These are phyloP conservation scores for Eucalyptus microcorys DNA, from an alignment of 345 rosid species.

Conservation along the genomic window DNA sequence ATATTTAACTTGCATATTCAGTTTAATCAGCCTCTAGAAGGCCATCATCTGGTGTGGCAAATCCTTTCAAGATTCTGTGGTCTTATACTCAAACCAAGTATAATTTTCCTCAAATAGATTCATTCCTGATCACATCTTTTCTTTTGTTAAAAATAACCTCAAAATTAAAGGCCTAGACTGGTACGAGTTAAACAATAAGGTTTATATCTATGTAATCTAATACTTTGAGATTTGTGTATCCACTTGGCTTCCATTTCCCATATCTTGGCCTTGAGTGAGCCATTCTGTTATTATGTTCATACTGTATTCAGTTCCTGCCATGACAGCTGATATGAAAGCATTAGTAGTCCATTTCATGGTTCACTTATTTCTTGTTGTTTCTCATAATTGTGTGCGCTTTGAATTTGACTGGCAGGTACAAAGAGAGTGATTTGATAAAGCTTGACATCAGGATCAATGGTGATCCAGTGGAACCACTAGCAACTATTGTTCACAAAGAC, in stretches of 20 bases:
- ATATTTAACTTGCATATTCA: background rate
- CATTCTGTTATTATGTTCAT: background rate
- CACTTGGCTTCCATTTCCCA: background rate
- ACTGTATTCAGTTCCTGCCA: background rate
- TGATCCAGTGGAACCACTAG: constrained; percentile 77
- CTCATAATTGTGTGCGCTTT: background rate
- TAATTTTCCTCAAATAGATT: background rate
- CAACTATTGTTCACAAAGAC: constrained; percentile 91
- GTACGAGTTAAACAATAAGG: background rate
- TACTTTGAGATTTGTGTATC: background rate
- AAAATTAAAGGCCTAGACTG: background rate
- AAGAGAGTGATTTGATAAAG: constrained; percentile 70
- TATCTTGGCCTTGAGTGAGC: background rate
- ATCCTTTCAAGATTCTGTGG: background rate
- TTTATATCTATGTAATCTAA: background rate
- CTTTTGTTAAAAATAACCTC: background rate
- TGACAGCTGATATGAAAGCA: background rate
- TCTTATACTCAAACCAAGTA: background rate
- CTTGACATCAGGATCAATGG: constrained; percentile 89
- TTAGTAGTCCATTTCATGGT: background rate
- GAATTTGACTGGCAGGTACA: constrained; percentile 39
- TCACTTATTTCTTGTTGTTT: background rate
- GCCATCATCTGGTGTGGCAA: background rate
- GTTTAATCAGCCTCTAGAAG: background rate
- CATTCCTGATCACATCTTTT: background rate